Evolutionary conservation across 805 yeast genomes (phyloP), one percentile per base, ranked within the genome.

Genomic region (Yamadazyma nakazawae): DNA sequence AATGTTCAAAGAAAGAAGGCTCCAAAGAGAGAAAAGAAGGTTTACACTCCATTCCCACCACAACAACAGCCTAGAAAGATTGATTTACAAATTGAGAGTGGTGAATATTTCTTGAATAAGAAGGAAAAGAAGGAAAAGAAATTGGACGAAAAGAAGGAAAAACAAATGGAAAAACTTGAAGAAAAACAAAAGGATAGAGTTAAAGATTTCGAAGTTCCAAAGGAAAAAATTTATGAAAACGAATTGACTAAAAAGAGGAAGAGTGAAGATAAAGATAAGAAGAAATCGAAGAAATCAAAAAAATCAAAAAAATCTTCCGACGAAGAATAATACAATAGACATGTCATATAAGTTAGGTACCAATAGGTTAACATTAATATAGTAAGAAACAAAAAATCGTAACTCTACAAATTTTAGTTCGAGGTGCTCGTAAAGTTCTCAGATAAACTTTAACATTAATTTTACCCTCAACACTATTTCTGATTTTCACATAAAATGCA

Each of bases 41-140:
- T 81, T 3, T 92, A 92, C 80, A 94, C 99, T 30, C 98, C 99
- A 63, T 94, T 94, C 90, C 99, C 99, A 72, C 98, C 99, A 58
- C 87, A 88, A 43, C 99, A 88, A 70, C 80, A 82, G 55, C 99
- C 98, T 62, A 85, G 98, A 76, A 91, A 94, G 87, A 76, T 94
- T 68, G 99, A 94, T 80, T 74, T 91, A 64, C 96, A 90, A 73
- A 90, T 94, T 68, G 99, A 94, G 68, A 84, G 95, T 74, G 99
- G 99, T 80, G 99, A 94, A 68, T 94, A 89, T 71, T 94, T 94
- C 81, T 76, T 94, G 71, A 87, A 89, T 50, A 86, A 88, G 73
- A 80, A 75, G 59, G 96, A 91, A 60, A 89, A 88, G 74, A 84
- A 80, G 50, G 70, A 74, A 55, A 83, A 80, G 65, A 81, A 82